These are phyloP conservation scores for Colletotrichum cuscutae DNA, from an alignment of 2,329 filamentous ascomycete species.

Conservation along the genomic window DNA sequence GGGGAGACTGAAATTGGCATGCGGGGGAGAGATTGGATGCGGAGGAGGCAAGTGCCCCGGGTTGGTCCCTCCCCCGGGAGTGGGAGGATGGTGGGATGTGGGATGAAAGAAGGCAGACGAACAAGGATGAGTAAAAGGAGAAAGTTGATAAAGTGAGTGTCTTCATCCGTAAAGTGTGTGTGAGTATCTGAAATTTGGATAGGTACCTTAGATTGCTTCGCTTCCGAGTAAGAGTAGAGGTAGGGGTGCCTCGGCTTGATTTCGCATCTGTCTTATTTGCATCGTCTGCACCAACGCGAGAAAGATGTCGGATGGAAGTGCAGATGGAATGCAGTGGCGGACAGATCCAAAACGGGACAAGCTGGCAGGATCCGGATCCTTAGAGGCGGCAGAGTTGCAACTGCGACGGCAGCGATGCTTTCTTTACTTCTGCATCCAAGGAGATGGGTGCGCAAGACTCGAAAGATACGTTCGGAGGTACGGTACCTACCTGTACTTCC, in stretches of 20 bases:
- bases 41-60: conserved; percentile 6
- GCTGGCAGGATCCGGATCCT: conserved; percentile 30
- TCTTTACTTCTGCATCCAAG: background rate
- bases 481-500: background rate
- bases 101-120: background rate
- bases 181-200: background rate
- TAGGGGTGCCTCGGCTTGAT: conserved; percentile 7
- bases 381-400: conserved; percentile 27
- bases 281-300: conserved; percentile 7
- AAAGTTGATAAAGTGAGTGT: background rate
- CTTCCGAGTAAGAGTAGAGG: too few species aligned
- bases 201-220: background rate
- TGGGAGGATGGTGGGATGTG: background rate
- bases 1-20: conserved; percentile 16
- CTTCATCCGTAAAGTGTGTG: too few species aligned
- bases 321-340: conserved; percentile 3
- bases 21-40: conserved; percentile 27
- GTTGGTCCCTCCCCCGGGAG: background rate
- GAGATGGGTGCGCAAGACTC: background rate
- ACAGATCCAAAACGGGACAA: conserved; percentile 20
- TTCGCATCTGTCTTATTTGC: conserved; percentile 1
- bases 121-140: background rate
- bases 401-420: background rate
- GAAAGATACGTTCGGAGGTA: background rate
- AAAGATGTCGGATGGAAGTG: conserved; percentile 1